Conservation (phyloP, 2,329 filamentous ascomycete genomes). For the Fusarium tuaranense region DNA sequence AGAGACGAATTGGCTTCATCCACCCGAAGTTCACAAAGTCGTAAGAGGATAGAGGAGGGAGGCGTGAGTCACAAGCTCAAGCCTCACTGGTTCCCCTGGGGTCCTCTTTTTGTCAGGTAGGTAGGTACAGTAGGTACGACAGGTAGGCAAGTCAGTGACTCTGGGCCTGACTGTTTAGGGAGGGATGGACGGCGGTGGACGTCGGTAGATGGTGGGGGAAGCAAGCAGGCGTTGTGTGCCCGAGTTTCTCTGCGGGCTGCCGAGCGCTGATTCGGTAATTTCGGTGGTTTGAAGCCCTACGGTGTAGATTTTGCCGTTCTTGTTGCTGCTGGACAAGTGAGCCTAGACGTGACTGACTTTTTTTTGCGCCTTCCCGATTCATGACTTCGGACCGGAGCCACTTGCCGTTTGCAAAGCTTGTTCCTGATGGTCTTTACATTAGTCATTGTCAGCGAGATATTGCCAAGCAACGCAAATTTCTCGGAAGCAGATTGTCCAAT, state of each 20-base stretch:
- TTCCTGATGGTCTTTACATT: background rate
- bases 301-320: conserved; percentile 2
- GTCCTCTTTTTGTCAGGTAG: conserved; percentile 2
- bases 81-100: conserved; percentile 20
- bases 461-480: background rate
- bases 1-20: conserved; percentile 47
- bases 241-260: conserved; percentile 31
- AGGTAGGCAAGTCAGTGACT: conserved; percentile 1
- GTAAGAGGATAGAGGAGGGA: conserved; percentile 32
- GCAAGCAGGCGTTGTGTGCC: conserved; percentile 18
- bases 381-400: conserved; percentile 8
- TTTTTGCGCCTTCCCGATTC: conserved; percentile 10
- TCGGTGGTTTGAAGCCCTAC: conserved; percentile 35
- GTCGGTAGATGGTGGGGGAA: conserved; percentile 37
- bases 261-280: conserved; percentile 41
- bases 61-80: conserved; percentile 46
- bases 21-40: conserved; percentile 37
- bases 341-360: conserved; percentile 15
- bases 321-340: conserved; percentile 9
- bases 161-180: conserved; percentile 5
- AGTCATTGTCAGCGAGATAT: background rate
- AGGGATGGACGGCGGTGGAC: conserved; percentile 29
- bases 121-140: background rate
- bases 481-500: background rate
- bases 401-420: background rate